phyloP scores from a whole-genome alignment of 2,329 filamentous ascomycete genomes.

The Cladosporium phlei region DNA sequence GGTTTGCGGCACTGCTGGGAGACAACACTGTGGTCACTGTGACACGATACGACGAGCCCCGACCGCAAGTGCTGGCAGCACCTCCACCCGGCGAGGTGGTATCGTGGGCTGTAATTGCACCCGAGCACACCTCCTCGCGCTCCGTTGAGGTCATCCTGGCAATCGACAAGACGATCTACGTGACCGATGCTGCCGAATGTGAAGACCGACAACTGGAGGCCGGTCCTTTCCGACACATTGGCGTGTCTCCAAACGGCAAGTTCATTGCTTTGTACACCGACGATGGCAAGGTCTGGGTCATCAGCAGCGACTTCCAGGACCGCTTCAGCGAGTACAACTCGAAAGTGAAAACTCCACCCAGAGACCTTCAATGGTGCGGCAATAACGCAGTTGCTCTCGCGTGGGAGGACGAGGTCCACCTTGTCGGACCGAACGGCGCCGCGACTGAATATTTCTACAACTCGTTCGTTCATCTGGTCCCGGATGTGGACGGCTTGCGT shows the following conservation, averaged over 20 bases:
- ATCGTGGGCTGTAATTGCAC: conserved; percentile 85
- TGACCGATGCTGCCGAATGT: conserved; percentile 81
- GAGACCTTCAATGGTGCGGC: conserved; percentile 92
- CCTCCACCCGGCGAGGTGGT: conserved; percentile 74
- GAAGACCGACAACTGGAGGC: conserved; percentile 89
- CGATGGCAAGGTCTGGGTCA: conserved; percentile 82
- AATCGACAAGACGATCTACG: conserved; percentile 75
- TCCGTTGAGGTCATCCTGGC: conserved; percentile 90
- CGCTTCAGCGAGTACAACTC: conserved; percentile 89
- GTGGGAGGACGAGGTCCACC: conserved; percentile 96
- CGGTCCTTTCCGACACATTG: conserved; percentile 86
- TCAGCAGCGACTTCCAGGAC: conserved; percentile 91
- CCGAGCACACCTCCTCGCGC: conserved; percentile 79
- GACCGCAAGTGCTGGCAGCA: conserved; percentile 73
- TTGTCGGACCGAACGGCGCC: conserved; percentile 79
- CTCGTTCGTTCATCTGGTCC: conserved; percentile 79
- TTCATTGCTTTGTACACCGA: conserved; percentile 83
- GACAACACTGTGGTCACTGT: conserved; percentile 86
- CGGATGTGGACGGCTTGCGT: conserved; percentile 84
- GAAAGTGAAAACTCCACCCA: conserved; percentile 75
- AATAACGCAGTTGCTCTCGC: conserved; percentile 89
- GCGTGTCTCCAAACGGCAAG: conserved; percentile 83
- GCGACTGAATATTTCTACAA: conserved; percentile 76
- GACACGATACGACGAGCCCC: conserved; percentile 83
- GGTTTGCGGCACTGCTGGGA: conserved; percentile 85